These are phyloP conservation scores for Leucosporidium yakuticum DNA, from an alignment of 768 basidiomycete genomes.

Conservation along the genomic window DNA sequence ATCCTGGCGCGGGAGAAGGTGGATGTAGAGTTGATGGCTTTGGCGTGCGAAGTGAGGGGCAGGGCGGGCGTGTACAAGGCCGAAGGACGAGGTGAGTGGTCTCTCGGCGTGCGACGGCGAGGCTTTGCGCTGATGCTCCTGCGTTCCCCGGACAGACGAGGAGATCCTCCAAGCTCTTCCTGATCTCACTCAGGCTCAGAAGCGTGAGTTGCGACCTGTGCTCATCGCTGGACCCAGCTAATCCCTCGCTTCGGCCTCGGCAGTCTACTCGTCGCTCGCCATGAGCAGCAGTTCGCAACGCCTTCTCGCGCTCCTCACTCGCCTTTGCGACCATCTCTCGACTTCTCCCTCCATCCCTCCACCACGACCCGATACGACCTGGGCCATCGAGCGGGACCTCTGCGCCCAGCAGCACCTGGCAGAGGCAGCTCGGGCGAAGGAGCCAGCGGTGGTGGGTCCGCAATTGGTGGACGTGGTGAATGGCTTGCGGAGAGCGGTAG, in stretches of 20 bases:
- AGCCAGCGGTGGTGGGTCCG: too few species aligned
- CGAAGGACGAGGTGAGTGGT: not conserved
- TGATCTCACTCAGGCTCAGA: not conserved
- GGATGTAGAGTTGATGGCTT: not conserved
- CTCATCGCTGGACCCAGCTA: not conserved
- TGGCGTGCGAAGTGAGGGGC: constrained; percentile 9
- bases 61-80: not conserved
- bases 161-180: not conserved
- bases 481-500: not conserved
- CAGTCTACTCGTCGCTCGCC: constrained; percentile 1
- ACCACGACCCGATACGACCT: not conserved
- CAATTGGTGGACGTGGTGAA: not conserved
- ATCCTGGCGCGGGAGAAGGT: not conserved
- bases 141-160: not conserved
- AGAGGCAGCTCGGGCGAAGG: too few species aligned
- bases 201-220: constrained; percentile 15
- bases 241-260: not conserved
- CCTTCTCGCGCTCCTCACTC: constrained; percentile 8
- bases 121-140: not conserved
- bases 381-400: not conserved
- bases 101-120: not conserved
- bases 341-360: not conserved
- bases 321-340: constrained; percentile 8
- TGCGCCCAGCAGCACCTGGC: too few species aligned
- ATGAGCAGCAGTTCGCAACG: not conserved